phyloP scores from a whole-genome alignment of 2,329 filamentous ascomycete species.

The Ophiostoma australiae region DNA sequence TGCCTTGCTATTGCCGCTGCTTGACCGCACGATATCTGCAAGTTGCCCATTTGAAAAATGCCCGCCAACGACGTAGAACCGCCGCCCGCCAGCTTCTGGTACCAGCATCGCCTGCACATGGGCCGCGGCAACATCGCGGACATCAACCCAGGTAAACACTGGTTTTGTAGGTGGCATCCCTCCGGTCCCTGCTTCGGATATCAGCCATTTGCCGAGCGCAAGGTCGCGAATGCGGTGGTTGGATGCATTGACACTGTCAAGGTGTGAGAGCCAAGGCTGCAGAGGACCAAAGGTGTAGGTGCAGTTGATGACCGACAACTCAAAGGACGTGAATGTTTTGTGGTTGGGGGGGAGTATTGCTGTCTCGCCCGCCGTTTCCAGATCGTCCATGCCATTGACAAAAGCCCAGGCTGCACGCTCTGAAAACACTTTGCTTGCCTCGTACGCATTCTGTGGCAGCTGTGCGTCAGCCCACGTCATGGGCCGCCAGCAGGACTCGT shows the following conservation, averaged over 20 bases:
- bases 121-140: conserved; percentile 14
- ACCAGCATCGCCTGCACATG: conserved; percentile 16
- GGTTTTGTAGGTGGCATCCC: conserved; percentile 53
- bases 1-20: conserved; percentile 21
- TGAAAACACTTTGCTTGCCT: conserved; percentile 55
- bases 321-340: conserved; percentile 40
- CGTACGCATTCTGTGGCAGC: conserved; percentile 32
- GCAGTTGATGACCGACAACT: conserved; percentile 57
- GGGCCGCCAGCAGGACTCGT: conserved; percentile 39
- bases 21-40: conserved; percentile 52
- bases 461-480: conserved; percentile 37
- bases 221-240: conserved; percentile 63
- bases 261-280: conserved; percentile 57
- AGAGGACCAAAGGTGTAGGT: conserved; percentile 61
- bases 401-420: conserved; percentile 65
- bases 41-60: conserved; percentile 16
- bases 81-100: conserved; percentile 43
- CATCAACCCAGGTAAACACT: conserved; percentile 41
- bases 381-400: conserved; percentile 37
- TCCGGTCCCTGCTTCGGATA: conserved; percentile 29
- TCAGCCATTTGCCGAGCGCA: conserved; percentile 56
- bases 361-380: conserved; percentile 39
- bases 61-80: conserved; percentile 48
- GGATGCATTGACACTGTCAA: conserved; percentile 66
- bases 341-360: background rate